Evolutionary conservation across 129 eudicot species (phyloP).

Genomic region (Sambucus nigra): DNA sequence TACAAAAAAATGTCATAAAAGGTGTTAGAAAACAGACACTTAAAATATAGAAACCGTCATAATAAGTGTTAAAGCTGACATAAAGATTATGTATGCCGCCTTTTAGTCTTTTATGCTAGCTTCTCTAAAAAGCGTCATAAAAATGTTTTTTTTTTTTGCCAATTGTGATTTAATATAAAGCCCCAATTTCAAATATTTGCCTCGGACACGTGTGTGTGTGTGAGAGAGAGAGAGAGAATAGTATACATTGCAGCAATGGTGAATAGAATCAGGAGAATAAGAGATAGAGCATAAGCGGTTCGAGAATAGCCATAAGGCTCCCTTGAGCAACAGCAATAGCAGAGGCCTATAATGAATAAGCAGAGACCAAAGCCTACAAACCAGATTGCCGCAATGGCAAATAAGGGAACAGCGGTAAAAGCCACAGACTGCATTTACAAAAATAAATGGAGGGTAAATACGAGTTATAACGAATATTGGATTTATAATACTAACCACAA

Average conservation of each 20-base stretch:
- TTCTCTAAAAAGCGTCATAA: background rate
- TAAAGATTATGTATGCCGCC: too few relatives aligned
- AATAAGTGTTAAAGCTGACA: too few relatives aligned
- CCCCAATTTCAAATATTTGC: too few relatives aligned
- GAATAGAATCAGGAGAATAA: constrained; percentile 76
- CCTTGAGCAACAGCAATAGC: constrained; percentile 65
- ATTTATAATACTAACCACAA: too few relatives aligned
- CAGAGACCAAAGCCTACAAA: constrained; percentile 66
- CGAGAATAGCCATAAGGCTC: constrained; percentile 88
- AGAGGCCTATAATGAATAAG: constrained; percentile 43
- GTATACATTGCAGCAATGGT: constrained; percentile 70
- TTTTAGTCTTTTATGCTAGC: background rate
- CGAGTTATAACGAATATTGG: too few relatives aligned
- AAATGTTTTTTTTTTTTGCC: background rate
- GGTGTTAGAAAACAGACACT: too few relatives aligned
- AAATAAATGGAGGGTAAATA: background rate
- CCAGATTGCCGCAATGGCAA: constrained; percentile 59
- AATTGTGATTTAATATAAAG: too few relatives aligned
- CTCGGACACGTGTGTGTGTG: background rate
- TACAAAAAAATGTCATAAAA: too few relatives aligned
- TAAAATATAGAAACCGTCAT: too few relatives aligned
- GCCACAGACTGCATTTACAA: constrained; percentile 80
- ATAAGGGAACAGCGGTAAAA: constrained; percentile 79
- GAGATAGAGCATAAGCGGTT: constrained; percentile 76
- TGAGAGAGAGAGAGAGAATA: constrained; percentile 16